A percentile compares a stretch with the other conserved stretches of the same genome.
These are phyloP conservation scores for Syzygium aqueum DNA, from an alignment of 345 rosid species.

Conservation along the genomic window DNA sequence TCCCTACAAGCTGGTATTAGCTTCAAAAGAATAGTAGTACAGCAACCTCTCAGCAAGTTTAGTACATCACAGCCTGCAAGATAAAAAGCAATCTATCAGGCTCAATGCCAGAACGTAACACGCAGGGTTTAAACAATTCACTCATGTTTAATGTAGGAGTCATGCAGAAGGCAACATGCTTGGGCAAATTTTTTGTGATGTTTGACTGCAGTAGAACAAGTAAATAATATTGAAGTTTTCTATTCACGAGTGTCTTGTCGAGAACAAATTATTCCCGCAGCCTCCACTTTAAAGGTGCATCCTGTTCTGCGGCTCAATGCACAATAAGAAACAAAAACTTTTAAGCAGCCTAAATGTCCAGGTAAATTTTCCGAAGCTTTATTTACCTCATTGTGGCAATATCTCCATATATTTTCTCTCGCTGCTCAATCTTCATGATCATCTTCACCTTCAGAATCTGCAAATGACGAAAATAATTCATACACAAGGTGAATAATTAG, in stretches of 20 bases:
- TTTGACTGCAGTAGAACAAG: neutral
- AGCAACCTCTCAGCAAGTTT: neutral
- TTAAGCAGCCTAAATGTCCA: neutral
- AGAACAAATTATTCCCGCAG: neutral
- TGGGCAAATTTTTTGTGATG: neutral
- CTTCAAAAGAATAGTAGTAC: neutral
- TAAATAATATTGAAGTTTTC: neutral
- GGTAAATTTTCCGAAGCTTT: neutral
- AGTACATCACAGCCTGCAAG: neutral
- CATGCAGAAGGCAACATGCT: neutral
- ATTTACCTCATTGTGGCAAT: neutral
- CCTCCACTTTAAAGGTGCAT: neutral
- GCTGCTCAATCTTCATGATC: slow-evolving; percentile 36
- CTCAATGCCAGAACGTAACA: neutral
- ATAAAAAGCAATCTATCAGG: neutral
- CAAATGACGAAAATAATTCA: neutral
- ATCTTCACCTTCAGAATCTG: slow-evolving; percentile 41
- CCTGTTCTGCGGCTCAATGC: neutral
- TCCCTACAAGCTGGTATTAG: neutral
- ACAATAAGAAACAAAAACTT: neutral
- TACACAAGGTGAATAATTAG: neutral
- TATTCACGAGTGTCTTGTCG: neutral
- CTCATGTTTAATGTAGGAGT: neutral
- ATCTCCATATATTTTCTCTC: neutral
- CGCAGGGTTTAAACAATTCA: neutral